Evolutionary conservation across 768 basidiomycete species (phyloP).

Genomic region (Tricholoma sp.): DNA sequence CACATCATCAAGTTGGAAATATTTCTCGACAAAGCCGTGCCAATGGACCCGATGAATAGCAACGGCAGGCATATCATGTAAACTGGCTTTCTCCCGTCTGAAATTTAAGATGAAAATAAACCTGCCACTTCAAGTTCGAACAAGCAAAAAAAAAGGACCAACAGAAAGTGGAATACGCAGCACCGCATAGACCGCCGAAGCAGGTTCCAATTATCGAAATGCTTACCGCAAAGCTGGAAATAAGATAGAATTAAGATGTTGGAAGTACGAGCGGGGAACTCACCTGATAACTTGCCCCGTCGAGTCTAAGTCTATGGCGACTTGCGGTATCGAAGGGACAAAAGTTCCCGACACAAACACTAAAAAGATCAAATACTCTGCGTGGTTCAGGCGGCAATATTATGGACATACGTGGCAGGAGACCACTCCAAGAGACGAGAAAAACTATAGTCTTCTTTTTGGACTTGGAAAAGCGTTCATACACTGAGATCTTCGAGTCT

Average conservation of each 20-base stretch:
- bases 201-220: background rate
- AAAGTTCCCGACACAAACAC: slow-evolving; percentile 65
- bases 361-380: slow-evolving; percentile 18
- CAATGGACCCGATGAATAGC: slow-evolving; percentile 42
- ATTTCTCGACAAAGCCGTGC: slow-evolving; percentile 36
- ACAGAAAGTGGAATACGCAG: slow-evolving; percentile 5
- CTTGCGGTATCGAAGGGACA: slow-evolving; percentile 65
- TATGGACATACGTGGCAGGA: slow-evolving; percentile 55
- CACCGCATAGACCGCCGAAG: slow-evolving; percentile 1
- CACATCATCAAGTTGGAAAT: slow-evolving; percentile 42
- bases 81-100: slow-evolving; percentile 51
- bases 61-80: slow-evolving; percentile 51
- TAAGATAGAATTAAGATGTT: background rate
- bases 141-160: background rate
- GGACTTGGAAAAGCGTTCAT: slow-evolving; percentile 44
- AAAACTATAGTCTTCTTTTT: slow-evolving; percentile 48
- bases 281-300: slow-evolving; percentile 53
- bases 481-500: slow-evolving; percentile 25
- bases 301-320: slow-evolving; percentile 57
- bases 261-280: slow-evolving; percentile 1
- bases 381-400: background rate
- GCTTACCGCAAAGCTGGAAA: slow-evolving; percentile 1
- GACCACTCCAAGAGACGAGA: slow-evolving; percentile 51
- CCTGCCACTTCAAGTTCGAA: background rate
- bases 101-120: background rate